Base-by-base conservation (phyloP, 768 basidiomycete genomes). In the Serendipita sp. region DNA sequence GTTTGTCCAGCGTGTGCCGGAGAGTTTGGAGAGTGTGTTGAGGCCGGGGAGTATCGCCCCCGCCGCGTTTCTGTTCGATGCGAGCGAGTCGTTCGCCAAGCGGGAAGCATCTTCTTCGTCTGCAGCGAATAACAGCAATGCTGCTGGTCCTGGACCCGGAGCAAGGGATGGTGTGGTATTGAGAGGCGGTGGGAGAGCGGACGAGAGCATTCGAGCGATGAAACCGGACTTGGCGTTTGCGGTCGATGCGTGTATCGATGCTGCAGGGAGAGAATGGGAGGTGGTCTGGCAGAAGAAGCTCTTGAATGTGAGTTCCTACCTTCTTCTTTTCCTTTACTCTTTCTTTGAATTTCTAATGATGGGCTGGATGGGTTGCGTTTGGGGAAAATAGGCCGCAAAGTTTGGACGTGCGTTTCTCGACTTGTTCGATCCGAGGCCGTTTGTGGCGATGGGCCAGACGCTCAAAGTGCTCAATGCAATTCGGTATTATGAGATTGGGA, bases 331-430 rank as follows among this genome's bases (percentile, higher is more conserved):
- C 11, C n/a, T 31, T 2, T n/a, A 43, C 42, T 13, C 20, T 38
- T 24, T 20, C 51, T 16, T 33, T 50, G 26, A 48, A 50, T 17
- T 30, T 30, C 20, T 41, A n/a, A n/a, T n/a, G n/a, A n/a, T n/a
- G n/a, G 43, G 30, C 61, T 60, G 51, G 45, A 28, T 26, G 30
- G 31, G 16, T 66, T 61, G 4, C 50, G 28, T 2, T 11, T 42
- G 42, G 42, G 42, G 42, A 56, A 9, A 30, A 60, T 66, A 95
- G 90, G 92, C 94, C n/a, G 95, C 95, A 5, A 93, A 93, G 70
- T 97, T 95, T 69, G 96, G 95, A 1, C 82, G 92, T 64, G 87
- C 90, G 0, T 99, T 93, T 70, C 73, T 99, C 66, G 96, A 98
- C 70, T 78, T 92, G 28, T 88, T 92, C 70, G 89, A 97, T 70